Evolutionary conservation across 176 grass and related monocot species (phyloP).

Genomic region (Hsuehochloa calcarea): DNA sequence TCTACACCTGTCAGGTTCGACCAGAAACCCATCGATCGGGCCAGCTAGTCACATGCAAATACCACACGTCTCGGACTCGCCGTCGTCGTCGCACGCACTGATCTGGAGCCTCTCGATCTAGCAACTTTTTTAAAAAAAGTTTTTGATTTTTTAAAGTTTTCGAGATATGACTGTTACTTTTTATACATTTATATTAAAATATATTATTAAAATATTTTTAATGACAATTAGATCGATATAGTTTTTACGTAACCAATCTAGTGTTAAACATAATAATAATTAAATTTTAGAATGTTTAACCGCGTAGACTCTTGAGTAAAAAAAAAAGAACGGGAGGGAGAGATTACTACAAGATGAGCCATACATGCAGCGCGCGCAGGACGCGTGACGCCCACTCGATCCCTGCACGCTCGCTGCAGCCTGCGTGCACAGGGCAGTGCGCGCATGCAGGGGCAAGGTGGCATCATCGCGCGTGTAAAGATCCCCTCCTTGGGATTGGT

Average conservation of each 20-base stretch:
- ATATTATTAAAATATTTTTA: no score
- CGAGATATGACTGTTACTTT: no score
- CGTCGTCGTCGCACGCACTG: background rate
- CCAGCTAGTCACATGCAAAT: background rate
- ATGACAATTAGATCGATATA: no score
- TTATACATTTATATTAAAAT: no score
- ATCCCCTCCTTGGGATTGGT: background rate
- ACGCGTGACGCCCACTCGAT: background rate
- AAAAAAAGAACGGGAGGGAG: no score
- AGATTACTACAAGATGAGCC: background rate
- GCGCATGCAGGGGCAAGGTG: background rate
- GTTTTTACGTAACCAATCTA: no score
- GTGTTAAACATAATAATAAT: no score
- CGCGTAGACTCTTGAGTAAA: no score
- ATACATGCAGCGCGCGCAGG: background rate
- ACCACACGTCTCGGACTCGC: background rate
- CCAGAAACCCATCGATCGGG: background rate
- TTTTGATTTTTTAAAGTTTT: no score
- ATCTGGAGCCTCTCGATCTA: slow-evolving; percentile 18
- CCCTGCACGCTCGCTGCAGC: background rate
- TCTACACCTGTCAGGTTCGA: background rate
- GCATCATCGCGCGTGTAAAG: slow-evolving; percentile 3
- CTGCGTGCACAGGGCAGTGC: background rate
- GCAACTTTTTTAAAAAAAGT: background rate
- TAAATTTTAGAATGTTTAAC: no score